These are phyloP conservation scores for Magnolia sinica DNA, from an alignment of 164 flowering plant species.

Conservation along the genomic window DNA sequence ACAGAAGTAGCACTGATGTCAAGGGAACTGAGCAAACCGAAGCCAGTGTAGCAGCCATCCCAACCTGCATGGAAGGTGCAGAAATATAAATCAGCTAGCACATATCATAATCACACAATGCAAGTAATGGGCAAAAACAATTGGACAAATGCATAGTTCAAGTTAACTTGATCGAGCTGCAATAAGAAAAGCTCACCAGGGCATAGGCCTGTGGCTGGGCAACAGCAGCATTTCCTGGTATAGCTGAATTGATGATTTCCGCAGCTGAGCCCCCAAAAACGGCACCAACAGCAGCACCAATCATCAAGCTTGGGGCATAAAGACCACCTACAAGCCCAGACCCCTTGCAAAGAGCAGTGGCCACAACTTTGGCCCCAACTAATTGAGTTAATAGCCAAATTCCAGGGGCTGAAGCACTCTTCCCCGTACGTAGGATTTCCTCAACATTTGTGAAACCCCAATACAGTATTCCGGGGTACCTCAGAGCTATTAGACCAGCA, in stretches of 20 bases:
- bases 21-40: constrained; percentile 96
- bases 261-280: constrained; percentile 98
- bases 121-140: background rate
- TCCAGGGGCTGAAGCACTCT: constrained; percentile 97
- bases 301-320: constrained; percentile 99
- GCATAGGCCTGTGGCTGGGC: constrained; percentile 99
- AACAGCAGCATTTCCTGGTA: constrained; percentile 96
- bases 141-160: background rate
- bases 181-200: constrained; percentile 45
- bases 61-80: constrained; percentile 58
- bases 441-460: constrained; percentile 99
- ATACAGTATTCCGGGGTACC: constrained; percentile 91
- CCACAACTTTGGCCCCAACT: constrained; percentile 91
- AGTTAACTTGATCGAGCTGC: background rate
- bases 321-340: constrained; percentile 99
- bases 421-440: constrained; percentile 95
- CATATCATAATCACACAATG: background rate
- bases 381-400: constrained; percentile 87
- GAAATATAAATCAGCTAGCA: constrained; percentile 1
- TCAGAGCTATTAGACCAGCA: constrained; percentile 93
- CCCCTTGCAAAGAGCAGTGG: constrained; percentile 95
- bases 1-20: constrained; percentile 91
- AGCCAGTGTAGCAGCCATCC: constrained; percentile 99
- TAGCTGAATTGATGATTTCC: constrained; percentile 81
- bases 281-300: constrained; percentile 99